Evolutionary conservation across 768 basidiomycete species (phyloP), one percentile per base, ranked within the genome.

Genomic region (Lanmaoa rubissima): DNA sequence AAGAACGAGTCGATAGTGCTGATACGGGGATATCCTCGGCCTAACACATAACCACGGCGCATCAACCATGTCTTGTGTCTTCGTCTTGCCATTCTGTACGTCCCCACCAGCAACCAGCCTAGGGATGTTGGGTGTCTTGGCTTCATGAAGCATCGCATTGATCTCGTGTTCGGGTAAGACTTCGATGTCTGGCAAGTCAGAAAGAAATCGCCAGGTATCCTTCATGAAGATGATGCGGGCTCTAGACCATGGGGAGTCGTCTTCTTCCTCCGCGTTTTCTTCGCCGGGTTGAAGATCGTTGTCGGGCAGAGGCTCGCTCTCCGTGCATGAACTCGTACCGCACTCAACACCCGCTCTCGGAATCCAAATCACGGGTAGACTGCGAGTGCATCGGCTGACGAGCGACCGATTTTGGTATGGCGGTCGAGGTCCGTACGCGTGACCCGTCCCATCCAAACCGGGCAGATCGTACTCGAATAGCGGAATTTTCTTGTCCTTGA

Each of bases 191-290:
- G 35, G 6, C 0, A 9, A 8, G 38, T 48, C 11, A 0, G 55
- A 57, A 0, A 57, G 24, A n/a, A 49, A 57, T n/a, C 51, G n/a
- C 48, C 48, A 53, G 0, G 55, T 60, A 16, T 59, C 58, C 3
- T 56, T 59, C 45, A 56, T 10, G 17, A 51, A 59, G 17, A 59
- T 14, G 0, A 34, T 17, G 9, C 41, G 19, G 7, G 36, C 54
- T 36, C 36, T 14, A 4, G 17, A 31, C 45, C 50, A 59, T 1
- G 53, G 53, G 0, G 21, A 24, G 3, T 21, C 36, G 11, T 34
- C n/a, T 10, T 31, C 28, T 1, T 31, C 28, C 7, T 3, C 28
- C 28, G 39, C 4, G 17, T n/a, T 12, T 9, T 24, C 19, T 31
- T n/a, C 17, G 13, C 31, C 45, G 19, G 10, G 5, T 26, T 28